Evolutionary conservation across 1,139 yeast species (phyloP), one percentile per base, ranked within the genome.

Genomic region (Suhomyces coccinellae): DNA sequence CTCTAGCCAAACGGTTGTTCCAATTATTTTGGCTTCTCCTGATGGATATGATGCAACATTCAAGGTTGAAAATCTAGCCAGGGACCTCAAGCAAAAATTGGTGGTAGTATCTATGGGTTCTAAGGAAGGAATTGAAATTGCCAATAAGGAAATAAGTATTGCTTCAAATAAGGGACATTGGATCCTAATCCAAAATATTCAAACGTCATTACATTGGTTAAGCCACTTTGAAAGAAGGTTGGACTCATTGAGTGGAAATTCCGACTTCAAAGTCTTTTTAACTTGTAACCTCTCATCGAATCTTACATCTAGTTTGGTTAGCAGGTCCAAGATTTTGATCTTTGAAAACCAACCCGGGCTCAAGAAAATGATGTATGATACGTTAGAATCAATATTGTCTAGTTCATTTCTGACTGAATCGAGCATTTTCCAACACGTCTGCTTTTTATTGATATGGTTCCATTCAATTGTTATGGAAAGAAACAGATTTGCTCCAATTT

Each of bases 131-230:
- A 63, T 73, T 6, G 75, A 67, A 9, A 65, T 70, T 36, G 95
- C 91, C 0, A 79, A 76, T 33, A 65, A 67, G 38, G 80, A 80
- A 15, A 63, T 90, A n/a, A 62, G 64, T 2, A 60, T 57, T 10
- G 79, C 80, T 0, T 58, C 75, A 1, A 64, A 61, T 22, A 62
- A 61, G 4, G 88, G 87, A 0, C 56, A 63, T 2, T 89, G 96
- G 96, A 62, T 90, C 0, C 56, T 89, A 31, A 63, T 90, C 37
- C 96, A 90, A 59, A 90, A 90, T 56, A 73, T 87, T 12, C 96
- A 90, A 52, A 75, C 85, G 73, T 79, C 95, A 0, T 69, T 78
- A 1, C 62, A 62, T 6, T 86, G 96, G 90, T 63, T 87, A 32
- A 77, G 73, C 15, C 60, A 67, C 12, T 61, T 87, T 17, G 84